These are phyloP conservation scores for Plasmodium vivax DNA, from an alignment of 169 alveolate genomes.

Conservation along the genomic window DNA sequence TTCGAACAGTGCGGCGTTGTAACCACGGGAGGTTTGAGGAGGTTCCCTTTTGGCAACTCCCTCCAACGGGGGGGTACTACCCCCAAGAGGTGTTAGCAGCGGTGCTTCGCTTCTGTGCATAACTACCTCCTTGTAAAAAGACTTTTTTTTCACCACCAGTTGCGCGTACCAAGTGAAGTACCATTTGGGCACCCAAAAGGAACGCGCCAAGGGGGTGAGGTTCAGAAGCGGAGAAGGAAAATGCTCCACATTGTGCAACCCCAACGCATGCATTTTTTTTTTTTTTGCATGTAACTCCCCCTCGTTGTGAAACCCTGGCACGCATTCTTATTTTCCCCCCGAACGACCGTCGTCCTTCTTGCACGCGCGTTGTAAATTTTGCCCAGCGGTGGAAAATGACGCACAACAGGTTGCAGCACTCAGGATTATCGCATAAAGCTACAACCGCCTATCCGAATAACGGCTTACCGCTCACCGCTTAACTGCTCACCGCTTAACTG, in stretches of 20 bases:
- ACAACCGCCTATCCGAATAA: not conserved
- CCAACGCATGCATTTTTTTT: not conserved
- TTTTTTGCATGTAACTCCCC: not conserved
- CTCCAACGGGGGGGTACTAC: too few species aligned
- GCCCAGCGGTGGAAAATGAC: not conserved
- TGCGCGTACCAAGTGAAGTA: not conserved
- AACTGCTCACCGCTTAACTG: not conserved
- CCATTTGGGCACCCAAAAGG: not conserved
- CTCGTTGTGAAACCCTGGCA: not conserved
- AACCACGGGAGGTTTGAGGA: not conserved
- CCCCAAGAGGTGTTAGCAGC: not conserved
- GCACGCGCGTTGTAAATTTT: not conserved
- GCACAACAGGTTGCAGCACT: not conserved
- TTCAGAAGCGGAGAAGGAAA: not conserved
- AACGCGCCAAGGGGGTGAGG: not conserved
- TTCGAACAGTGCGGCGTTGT: not conserved
- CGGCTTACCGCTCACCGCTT: not conserved
- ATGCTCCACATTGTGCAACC: not conserved
- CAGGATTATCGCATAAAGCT: not conserved
- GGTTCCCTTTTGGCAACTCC: not conserved
- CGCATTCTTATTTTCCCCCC: not conserved
- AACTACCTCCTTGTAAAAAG: not conserved
- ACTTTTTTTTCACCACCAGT: not conserved
- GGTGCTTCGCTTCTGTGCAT: not conserved
- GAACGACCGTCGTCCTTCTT: not conserved